Evolutionary conservation across 306 rosid species (phyloP).

Genomic region (Datisca glomerata): DNA sequence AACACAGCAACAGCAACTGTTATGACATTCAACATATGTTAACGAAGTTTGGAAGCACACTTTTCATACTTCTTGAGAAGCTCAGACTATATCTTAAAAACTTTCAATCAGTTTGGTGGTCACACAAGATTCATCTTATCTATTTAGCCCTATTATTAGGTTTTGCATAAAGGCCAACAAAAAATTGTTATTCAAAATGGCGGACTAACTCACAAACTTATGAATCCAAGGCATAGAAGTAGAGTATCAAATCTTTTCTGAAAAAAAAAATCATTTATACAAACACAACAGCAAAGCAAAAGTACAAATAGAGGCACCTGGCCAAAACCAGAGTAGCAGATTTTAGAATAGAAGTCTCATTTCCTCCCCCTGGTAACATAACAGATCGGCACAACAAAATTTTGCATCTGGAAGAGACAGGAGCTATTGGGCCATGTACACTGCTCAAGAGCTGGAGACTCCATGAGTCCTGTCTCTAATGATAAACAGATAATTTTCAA

Average conservation of each 20-base stretch:
- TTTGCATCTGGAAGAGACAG: conserved; percentile 48
- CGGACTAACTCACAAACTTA: neutral
- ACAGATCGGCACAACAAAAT: conserved; percentile 62
- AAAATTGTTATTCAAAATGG: neutral
- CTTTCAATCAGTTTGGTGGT: too few species aligned
- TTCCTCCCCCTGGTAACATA: conserved; percentile 60
- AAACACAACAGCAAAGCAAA: neutral
- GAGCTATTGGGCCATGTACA: conserved; percentile 34
- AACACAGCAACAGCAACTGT: too few species aligned
- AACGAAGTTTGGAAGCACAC: too few species aligned
- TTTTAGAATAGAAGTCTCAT: conserved; percentile 42
- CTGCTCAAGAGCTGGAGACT: conserved; percentile 45
- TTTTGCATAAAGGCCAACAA: neutral
- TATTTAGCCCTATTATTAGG: too few species aligned
- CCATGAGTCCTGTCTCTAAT: conserved; percentile 46
- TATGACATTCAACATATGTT: too few species aligned
- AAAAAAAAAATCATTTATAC: neutral
- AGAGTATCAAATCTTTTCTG: neutral
- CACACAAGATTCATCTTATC: too few species aligned
- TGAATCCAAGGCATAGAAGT: too few species aligned
- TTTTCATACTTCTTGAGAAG: too few species aligned
- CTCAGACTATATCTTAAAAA: too few species aligned
- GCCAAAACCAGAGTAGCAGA: conserved; percentile 54
- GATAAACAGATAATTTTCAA: conserved; percentile 21
- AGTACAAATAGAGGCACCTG: conserved; percentile 30